Base-by-base conservation (phyloP, 2,329 filamentous ascomycete genomes). In the Cryphonectria radicalis region DNA sequence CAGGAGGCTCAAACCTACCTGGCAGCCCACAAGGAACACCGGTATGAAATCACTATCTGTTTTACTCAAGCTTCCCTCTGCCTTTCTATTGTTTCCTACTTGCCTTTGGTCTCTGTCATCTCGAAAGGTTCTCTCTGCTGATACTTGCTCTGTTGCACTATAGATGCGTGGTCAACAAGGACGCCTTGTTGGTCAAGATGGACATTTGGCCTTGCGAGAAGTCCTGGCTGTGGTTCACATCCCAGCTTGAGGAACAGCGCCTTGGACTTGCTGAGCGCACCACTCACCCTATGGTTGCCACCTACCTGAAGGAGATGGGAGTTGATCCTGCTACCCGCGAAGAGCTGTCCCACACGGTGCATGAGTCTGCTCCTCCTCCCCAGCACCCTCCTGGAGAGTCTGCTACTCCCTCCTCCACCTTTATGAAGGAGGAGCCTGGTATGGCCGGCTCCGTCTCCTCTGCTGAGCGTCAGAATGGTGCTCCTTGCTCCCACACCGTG, bases 261-360 rank as follows among this genome's bases (percentile, higher is more conserved):
- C 46, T 8, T 22, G 22, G n/a, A 6, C 46, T 50, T 50, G 19
- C 7, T 8, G 17, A 50, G 22, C 46, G 8, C 46, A 50, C 7
- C 6, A 8, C 1, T 8, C 5, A n/a, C 8, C 3, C 22, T 22
- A 0, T 10, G 19, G 7, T n/a, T 22, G 3, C 22, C 19, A n/a
- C 19, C 22, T 50, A 50, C 46, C 10, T 50, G 46, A 7, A 50
- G 3, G 46, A 50, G 7, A 2, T 50, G 7, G 19, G 22, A 19
- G 19, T 50, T 11, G 46, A 50, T 22, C 6, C 22, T 22, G 8
- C 46, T 6, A 50, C 46, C 17, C 46, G 8, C 1, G n/a, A 19
- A n/a, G 46, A 50, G 46, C 8, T n/a, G 46, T n/a, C 3, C 22
- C 19, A 50, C 37, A 13, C 3, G 2, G 13, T 43, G 42, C 13